Evolutionary conservation across 129 eudicot species (phyloP).

Genomic region (Pittosporum tobira): DNA sequence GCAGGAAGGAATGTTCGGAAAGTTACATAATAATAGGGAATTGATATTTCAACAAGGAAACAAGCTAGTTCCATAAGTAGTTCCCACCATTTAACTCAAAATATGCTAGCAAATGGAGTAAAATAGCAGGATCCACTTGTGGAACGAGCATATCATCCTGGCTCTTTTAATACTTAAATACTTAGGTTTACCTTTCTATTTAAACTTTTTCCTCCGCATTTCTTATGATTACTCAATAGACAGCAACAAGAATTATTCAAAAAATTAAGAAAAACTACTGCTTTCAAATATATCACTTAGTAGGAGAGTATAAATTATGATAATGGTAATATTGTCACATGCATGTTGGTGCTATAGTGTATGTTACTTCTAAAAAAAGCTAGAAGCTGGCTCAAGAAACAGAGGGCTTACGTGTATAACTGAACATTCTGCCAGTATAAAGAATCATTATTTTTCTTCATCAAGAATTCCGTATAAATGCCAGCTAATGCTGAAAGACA

Average conservation of each 20-base stretch:
- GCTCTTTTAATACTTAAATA: too few species aligned
- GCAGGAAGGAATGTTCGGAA: neutral
- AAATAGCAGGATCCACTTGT: too few species aligned
- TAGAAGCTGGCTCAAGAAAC: conserved; percentile 1
- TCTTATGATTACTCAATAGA: neutral
- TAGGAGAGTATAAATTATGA: neutral
- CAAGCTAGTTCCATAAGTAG: too few species aligned
- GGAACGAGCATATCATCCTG: too few species aligned
- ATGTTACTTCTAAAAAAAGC: neutral
- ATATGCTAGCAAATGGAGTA: too few species aligned
- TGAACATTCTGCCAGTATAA: conserved; percentile 95
- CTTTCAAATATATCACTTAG: too few species aligned
- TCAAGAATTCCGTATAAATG: conserved; percentile 87
- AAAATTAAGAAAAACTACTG: neutral
- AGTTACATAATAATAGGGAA: too few species aligned
- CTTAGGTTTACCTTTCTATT: neutral
- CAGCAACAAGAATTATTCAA: neutral
- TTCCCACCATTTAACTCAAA: too few species aligned
- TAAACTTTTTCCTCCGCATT: neutral
- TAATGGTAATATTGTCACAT: neutral
- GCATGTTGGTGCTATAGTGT: neutral
- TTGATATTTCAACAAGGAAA: too few species aligned
- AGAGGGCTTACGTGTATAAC: conserved; percentile 69
- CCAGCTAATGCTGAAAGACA: conserved; percentile 99
- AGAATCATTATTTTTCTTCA: conserved; percentile 92